Base-by-base conservation (phyloP, 2,329 filamentous ascomycete genomes). In the Paecilomyces fulvus region DNA sequence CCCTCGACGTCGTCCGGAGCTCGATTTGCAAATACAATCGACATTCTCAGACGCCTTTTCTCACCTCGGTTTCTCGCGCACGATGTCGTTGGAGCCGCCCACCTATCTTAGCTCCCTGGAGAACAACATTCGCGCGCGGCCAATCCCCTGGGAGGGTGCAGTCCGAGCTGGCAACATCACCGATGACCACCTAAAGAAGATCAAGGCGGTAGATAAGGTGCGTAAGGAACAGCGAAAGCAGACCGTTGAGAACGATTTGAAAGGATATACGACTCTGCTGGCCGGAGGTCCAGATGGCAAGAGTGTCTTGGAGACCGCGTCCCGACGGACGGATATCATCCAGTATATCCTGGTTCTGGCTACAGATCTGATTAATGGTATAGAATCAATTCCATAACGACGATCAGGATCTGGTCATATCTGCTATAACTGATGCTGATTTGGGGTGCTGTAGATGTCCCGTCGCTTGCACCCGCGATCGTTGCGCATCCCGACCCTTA, bases 101-200 rank as follows among this genome's bases (percentile, higher is more conserved):
- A 89, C 89, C 58, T 96, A 96, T 75, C 83, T 89, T 62, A 82
- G 85, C 70, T 92, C 90, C 64, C 83, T 96, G 65, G 92, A 96
- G 79, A 95, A 90, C 83, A 97, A 97, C 80, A 96, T 97, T 73
- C 90, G 94, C 70, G 88, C 90, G 70, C 85, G 94, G 64, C 92
- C 92, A 63, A 96, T 99, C 76, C 92, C 92, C 57, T 99, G 94
- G 94, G 92, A 97, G 75, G 92, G 92, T 67, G 92, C 92, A 67
- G 90, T 95, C 64, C 85, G 94, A 73, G 90, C 90, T 65, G 90
- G 92, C 73, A 94, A 90, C 69, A 89, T 99, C 75, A 95, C 89
- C 57, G 92, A 97, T 65, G 87, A 89, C 64, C 92, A 99, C 75
- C 84, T 96, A 65, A 89, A 88, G 79, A 92, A 92, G 81, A 96